Base-by-base conservation (phyloP, 176 grass and related monocot species). In the Leersia perrieri region DNA sequence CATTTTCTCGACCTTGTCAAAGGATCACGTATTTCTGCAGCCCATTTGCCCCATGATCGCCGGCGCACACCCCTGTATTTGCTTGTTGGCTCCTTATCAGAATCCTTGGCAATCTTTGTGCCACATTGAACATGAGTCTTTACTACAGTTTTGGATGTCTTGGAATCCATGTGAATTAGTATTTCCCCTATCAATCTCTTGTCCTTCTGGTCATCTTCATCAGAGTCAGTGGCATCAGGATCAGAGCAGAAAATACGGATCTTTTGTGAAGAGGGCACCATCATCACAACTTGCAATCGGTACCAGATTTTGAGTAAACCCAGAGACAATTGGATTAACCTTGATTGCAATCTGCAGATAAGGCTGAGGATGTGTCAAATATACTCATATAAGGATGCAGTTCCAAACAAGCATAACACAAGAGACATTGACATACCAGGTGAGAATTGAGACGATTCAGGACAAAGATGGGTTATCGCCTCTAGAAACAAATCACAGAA, bases 1-100 rank as follows among this genome's bases (percentile, higher is more conserved):
- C 89, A 91, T 22, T 39, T 36, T 11, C 89, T 66, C 5, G 62
- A 60, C 33, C 84, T 84, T 14, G 67, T 80, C 26, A 91, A 28
- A 12, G 89, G 89, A 70, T 91, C 89, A 22, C 85, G 85, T 40
- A 91, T 91, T 77, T 91, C 89, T 0, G 89, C 85, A 23, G 82
- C 89, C 89, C 89, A 91, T 39, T 39, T 53, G 32, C 89, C 89
- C 81, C 81, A 91, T 20, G 65, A 2, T 53, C 89, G 36, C 66
- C n/a, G 68, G 23, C 77, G 85, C 63, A 88, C 85, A 53, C 89
- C 89, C 29, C 81, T 76, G 66, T 63, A 88, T 32, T 44, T 87
- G 84, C 89, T 91, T 3, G 89, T 68, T 40, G 84, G 68, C 22
- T 77, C 78, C 60, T 82, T 89, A 35, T 73, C 60, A 7, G 34